phyloP scores from a whole-genome alignment of 768 basidiomycete genomes.

The Mycena rosella region DNA sequence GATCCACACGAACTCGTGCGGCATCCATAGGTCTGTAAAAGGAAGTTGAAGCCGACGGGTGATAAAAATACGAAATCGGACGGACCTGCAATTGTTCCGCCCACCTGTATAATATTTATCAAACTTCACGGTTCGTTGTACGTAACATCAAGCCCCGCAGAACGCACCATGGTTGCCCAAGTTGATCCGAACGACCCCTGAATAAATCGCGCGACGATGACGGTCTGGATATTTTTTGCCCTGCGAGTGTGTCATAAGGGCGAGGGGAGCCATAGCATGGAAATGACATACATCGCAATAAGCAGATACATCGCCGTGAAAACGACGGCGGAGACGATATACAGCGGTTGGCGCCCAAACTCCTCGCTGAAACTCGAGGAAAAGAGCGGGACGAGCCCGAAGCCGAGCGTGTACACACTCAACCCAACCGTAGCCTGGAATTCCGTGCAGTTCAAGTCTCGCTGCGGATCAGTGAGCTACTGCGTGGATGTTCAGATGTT shows the following conservation, averaged over 20 bases:
- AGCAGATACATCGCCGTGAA: conserved; percentile 67
- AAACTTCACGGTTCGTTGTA: background rate
- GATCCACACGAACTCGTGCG: conserved; percentile 62
- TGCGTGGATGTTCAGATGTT: conserved; percentile 45
- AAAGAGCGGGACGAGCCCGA: conserved; percentile 72
- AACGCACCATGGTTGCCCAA: conserved; percentile 69
- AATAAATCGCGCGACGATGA: conserved; percentile 75
- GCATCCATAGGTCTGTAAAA: conserved; percentile 74
- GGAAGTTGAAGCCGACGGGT: background rate
- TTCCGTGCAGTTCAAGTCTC: conserved; percentile 58
- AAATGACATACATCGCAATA: conserved; percentile 52
- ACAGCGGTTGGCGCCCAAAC: conserved; percentile 74
- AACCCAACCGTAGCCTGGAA: conserved; percentile 64
- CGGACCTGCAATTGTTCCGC: conserved; percentile 60
- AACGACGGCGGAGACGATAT: conserved; percentile 62
- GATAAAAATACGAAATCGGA: background rate
- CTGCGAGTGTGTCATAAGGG: conserved; percentile 46
- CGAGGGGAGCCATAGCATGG: background rate
- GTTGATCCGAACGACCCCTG: conserved; percentile 78
- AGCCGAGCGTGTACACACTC: conserved; percentile 69
- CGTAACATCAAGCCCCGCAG: no score
- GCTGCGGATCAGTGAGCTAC: conserved; percentile 38
- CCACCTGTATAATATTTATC: conserved; percentile 53
- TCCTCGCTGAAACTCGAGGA: conserved; percentile 82
- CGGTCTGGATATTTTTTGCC: conserved; percentile 67